Conservation (phyloP, 2,329 filamentous ascomycete genomes). For the Penicillium sp. region DNA sequence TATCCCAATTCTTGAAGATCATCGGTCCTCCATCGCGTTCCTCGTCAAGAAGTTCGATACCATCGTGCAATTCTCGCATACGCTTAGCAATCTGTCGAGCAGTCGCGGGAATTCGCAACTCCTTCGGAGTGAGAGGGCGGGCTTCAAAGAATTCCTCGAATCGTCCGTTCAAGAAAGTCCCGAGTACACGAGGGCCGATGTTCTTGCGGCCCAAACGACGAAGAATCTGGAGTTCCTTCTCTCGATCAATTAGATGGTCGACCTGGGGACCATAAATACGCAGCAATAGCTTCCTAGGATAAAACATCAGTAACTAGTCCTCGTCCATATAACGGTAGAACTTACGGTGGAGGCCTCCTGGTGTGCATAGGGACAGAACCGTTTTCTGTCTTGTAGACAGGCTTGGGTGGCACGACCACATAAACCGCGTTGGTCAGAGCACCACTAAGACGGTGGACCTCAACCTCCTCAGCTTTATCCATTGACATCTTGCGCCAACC, state of each 20-base stretch:
- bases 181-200: constrained; percentile 86
- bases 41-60: constrained; percentile 77
- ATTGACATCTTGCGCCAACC: constrained; percentile 81
- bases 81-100: constrained; percentile 94
- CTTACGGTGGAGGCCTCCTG: constrained; percentile 56
- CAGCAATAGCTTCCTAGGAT: constrained; percentile 70
- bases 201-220: constrained; percentile 84
- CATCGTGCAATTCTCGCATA: constrained; percentile 93
- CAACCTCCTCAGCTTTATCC: constrained; percentile 43
- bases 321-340: constrained; percentile 11
- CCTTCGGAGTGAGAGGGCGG: constrained; percentile 71
- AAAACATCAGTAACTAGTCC: constrained; percentile 1
- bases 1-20: constrained; percentile 93
- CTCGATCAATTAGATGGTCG: constrained; percentile 91
- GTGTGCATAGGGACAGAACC: constrained; percentile 37
- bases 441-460: constrained; percentile 64
- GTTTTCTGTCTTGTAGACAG: constrained; percentile 42
- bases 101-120: constrained; percentile 77
- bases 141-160: constrained; percentile 96
- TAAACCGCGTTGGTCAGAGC: constrained; percentile 97
- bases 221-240: constrained; percentile 84
- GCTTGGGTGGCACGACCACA: constrained; percentile 78
- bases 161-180: constrained; percentile 89
- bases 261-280: constrained; percentile 94
- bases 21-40: constrained; percentile 78